These are phyloP conservation scores for Didymella glomerata DNA, from an alignment of 2,329 filamentous ascomycete species.

Conservation along the genomic window DNA sequence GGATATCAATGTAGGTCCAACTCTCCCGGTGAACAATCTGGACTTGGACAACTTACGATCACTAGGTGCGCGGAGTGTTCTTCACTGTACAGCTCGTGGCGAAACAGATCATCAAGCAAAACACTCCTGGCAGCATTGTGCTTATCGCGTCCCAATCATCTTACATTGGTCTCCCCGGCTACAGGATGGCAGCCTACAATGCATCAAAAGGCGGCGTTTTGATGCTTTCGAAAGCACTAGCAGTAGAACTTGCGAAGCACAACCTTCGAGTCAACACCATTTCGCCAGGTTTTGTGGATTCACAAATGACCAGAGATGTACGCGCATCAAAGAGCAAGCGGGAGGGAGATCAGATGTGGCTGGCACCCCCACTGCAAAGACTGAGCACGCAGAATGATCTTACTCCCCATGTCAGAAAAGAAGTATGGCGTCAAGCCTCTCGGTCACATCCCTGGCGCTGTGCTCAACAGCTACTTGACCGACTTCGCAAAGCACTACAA, in stretches of 20 bases:
- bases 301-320: slow-evolving; percentile 35
- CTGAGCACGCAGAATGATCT: slow-evolving; percentile 56
- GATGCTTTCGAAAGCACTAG: background rate
- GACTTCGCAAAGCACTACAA: background rate
- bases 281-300: slow-evolving; percentile 12
- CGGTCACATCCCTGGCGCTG: slow-evolving; percentile 8
- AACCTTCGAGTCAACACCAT: background rate
- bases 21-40: background rate
- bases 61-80: background rate
- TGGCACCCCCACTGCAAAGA: slow-evolving; percentile 49
- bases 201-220: background rate
- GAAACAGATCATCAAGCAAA: background rate
- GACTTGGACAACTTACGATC: background rate
- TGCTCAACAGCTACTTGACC: slow-evolving; percentile 15
- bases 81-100: background rate
- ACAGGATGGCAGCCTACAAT: background rate
- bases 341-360: slow-evolving; percentile 27
- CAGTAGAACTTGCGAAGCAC: background rate
- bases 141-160: background rate
- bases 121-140: background rate
- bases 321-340: slow-evolving; percentile 28
- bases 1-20: background rate
- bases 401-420: slow-evolving; percentile 33
- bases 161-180: background rate
- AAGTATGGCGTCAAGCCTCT: slow-evolving; percentile 17